Base-by-base conservation (phyloP, 1,284 basidiomycete genomes). In the Neonothopanus nambi region DNA sequence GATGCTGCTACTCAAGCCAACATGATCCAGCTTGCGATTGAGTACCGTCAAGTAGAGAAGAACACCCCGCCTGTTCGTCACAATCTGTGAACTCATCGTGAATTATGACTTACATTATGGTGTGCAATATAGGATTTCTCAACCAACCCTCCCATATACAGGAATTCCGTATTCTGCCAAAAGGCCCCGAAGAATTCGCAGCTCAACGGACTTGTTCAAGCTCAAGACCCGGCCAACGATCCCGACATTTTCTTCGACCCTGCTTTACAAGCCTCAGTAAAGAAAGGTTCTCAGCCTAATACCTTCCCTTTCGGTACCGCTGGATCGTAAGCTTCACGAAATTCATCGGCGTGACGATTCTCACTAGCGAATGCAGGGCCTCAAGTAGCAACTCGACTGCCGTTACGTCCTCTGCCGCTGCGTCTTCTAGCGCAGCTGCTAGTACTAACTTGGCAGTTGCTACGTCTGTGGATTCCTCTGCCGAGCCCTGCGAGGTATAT, bases 31-130 rank as follows among this genome's bases (percentile, higher is more conserved):
- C 68, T 83, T 51, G 83, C 82, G 12, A 63, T 75, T 12, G 75
- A 79, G 59, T 83, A 82, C 64, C 77, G 82, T 46, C 78, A 82
- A 60, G 73, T 67, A 0, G 82, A 84, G 71, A 84, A 84, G 73
- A 85, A 84, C 66, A 83, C 81, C 1, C 80, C 81, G 63, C 81
- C 80, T 24, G 79, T 80, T 59, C 45, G 72, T 65, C n/a, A n/a
- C 41, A 36, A 9, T 17, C 24, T 26, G 46, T 52, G 3, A 9
- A 36, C 33, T 24, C 50, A 39, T 33, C 13, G 11, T 17, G 12
- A 18, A 3, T 15, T 38, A 17, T 53, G 37, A 37, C 48, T 17
- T 15, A 11, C 3, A 26, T 43, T 9, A 33, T n/a, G 11, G 38
- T 36, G 9, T 51, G 12, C 33, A 18, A 42, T 26, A 21, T 48